Evolutionary conservation across 805 yeast genomes (phyloP).

Genomic region (Helenozyma baotianmanensis): DNA sequence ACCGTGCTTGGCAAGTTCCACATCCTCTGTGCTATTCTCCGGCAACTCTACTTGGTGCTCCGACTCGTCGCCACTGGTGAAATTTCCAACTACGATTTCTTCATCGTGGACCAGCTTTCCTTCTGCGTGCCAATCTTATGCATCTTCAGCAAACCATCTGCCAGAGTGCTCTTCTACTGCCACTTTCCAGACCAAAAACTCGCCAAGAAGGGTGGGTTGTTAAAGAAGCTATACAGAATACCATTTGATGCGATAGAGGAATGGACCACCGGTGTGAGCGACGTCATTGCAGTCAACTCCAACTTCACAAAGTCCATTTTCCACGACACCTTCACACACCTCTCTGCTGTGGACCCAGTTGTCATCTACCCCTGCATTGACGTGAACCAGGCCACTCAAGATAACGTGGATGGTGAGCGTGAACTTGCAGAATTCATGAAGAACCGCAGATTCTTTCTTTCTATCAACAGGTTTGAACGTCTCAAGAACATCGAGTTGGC

Average conservation of each 20-base stretch:
- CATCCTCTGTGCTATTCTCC: slow-evolving; percentile 74
- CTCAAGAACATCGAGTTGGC: slow-evolving; percentile 83
- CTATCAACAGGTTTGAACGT: slow-evolving; percentile 85
- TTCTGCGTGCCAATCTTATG: slow-evolving; percentile 73
- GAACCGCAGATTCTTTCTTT: slow-evolving; percentile 47
- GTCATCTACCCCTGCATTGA: slow-evolving; percentile 82
- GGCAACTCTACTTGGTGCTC: slow-evolving; percentile 68
- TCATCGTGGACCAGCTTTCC: slow-evolving; percentile 84
- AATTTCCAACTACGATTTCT: slow-evolving; percentile 55
- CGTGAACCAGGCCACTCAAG: slow-evolving; percentile 16
- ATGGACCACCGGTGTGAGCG: slow-evolving; percentile 70
- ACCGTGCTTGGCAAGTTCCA: slow-evolving; percentile 60
- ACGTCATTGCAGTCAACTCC: slow-evolving; percentile 82
- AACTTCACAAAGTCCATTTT: slow-evolving; percentile 73
- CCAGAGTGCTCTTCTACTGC: slow-evolving; percentile 78
- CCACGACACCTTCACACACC: slow-evolving; percentile 51
- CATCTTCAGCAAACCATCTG: slow-evolving; percentile 31
- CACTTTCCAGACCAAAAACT: slow-evolving; percentile 92
- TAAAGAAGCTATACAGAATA: slow-evolving; percentile 64
- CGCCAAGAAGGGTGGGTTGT: slow-evolving; percentile 50
- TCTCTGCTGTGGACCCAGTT: slow-evolving; percentile 39
- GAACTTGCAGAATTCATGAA: slow-evolving; percentile 35
- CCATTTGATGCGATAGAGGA: slow-evolving; percentile 88
- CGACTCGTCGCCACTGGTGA: slow-evolving; percentile 46
- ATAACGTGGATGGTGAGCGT: slow-evolving; percentile 18